A percentile compares a stretch with the other conserved stretches of the same genome.
These are phyloP conservation scores for Hydnomerulius pinastri DNA, from an alignment of 768 basidiomycete genomes.

Conservation along the genomic window DNA sequence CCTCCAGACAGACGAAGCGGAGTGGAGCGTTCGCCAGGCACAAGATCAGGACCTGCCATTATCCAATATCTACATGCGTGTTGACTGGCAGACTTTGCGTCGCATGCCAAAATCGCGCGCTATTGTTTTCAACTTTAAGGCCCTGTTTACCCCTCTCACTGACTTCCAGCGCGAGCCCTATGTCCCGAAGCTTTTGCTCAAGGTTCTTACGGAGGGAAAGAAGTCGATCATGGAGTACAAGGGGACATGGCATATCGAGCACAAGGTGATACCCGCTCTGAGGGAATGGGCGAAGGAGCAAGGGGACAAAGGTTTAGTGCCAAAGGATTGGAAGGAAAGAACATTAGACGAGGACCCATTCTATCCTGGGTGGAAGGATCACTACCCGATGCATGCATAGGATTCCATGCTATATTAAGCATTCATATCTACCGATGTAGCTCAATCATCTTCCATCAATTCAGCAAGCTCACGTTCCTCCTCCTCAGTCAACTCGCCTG, in stretches of 20 bases:
- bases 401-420: neutral
- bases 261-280: constrained; percentile 47
- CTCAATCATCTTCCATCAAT: constrained; percentile 50
- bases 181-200: constrained; percentile 48
- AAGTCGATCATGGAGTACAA: constrained; percentile 46
- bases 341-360: constrained; percentile 54
- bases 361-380: constrained; percentile 47
- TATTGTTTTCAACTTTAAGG: constrained; percentile 56
- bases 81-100: constrained; percentile 58
- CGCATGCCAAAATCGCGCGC: constrained; percentile 48
- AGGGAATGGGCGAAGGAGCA: constrained; percentile 50
- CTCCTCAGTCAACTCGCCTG: constrained; percentile 68
- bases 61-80: constrained; percentile 46
- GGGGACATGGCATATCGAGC: constrained; percentile 41
- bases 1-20: constrained; percentile 40
- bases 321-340: constrained; percentile 48
- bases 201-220: constrained; percentile 43
- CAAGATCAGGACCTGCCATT: constrained; percentile 39
- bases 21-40: constrained; percentile 34
- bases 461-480: constrained; percentile 90
- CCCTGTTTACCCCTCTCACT: constrained; percentile 51
- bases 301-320: constrained; percentile 47
- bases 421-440: neutral
- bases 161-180: constrained; percentile 47
- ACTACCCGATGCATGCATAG: constrained; percentile 18